Percentiles rank a stretch among this genome's conserved stretches.
phyloP scores from a whole-genome alignment of 495 filamentous ascomycete genomes.

The Bacidia rubella region DNA sequence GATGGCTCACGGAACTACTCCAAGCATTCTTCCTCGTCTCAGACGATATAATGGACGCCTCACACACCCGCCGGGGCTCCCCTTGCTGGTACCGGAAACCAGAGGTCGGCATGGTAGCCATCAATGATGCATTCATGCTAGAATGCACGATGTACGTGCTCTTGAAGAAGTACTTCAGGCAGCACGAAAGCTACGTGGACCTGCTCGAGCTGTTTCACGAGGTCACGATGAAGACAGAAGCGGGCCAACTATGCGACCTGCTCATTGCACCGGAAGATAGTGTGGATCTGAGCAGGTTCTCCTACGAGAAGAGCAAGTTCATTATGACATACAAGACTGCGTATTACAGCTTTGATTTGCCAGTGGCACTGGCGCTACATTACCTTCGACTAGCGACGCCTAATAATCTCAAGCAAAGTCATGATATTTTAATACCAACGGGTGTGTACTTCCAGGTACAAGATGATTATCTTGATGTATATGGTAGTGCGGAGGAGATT shows the following conservation, averaged over 20 bases:
- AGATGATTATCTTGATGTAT: constrained; percentile 97
- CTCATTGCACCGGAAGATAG: constrained; percentile 91
- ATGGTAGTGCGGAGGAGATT: constrained; percentile 76
- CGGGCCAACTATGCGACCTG: constrained; percentile 87
- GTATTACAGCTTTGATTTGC: constrained; percentile 97
- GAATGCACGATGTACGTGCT: constrained; percentile 81
- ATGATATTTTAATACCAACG: constrained; percentile 92
- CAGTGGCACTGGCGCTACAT: constrained; percentile 80
- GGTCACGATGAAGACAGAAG: constrained; percentile 79
- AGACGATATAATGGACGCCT: constrained; percentile 96
- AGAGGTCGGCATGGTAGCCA: constrained; percentile 81
- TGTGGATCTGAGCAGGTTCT: constrained; percentile 80
- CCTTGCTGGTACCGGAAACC: constrained; percentile 92
- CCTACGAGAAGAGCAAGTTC: constrained; percentile 87
- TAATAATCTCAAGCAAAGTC: constrained; percentile 70
- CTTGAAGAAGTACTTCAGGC: constrained; percentile 82
- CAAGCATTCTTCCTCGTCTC: constrained; percentile 98
- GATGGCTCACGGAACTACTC: constrained; percentile 94
- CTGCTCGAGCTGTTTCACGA: constrained; percentile 94
- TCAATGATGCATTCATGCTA: constrained; percentile 97
- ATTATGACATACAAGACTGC: constrained; percentile 99
- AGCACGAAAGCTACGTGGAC: constrained; percentile 74
- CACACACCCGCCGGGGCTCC: constrained; percentile 79
- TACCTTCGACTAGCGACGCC: constrained; percentile 68
- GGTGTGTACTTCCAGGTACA: constrained; percentile 99